Conservation (phyloP, 805 yeast genomes). For the Spathaspora hagerdaliae region DNA sequence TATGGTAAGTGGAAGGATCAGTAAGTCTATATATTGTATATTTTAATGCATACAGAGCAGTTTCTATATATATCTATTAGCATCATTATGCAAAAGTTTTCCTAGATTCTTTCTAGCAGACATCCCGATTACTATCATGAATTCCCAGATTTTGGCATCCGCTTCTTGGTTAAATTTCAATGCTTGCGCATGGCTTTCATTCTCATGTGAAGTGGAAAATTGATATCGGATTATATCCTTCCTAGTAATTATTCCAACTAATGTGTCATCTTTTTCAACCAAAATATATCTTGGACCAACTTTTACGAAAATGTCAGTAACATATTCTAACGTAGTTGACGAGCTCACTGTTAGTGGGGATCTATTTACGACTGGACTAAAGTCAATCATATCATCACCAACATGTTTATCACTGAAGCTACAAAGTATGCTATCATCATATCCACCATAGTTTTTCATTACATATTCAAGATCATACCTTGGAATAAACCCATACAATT, state of each 20-base stretch:
- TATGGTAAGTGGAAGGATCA: conserved; percentile 80
- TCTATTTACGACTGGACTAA: conserved; percentile 35
- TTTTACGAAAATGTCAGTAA: conserved; percentile 66
- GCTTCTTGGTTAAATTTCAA: conserved; percentile 2
- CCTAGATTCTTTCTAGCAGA: conserved; percentile 22
- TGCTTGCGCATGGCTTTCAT: conserved; percentile 5
- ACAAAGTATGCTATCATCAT: conserved; percentile 7
- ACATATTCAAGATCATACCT: conserved; percentile 36
- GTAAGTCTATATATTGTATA: conserved; percentile 13
- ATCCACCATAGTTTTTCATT: conserved; percentile 16
- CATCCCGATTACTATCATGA: conserved; percentile 18
- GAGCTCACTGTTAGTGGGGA: conserved; percentile 63
- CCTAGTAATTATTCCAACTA: conserved; percentile 76
- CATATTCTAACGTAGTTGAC: conserved; percentile 52
- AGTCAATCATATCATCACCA: conserved; percentile 10
- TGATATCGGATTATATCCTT: conserved; percentile 77
- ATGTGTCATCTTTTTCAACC: conserved; percentile 55
- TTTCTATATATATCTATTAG: conserved; percentile 16
- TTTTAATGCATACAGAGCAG: background rate
- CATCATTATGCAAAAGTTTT: conserved; percentile 27
- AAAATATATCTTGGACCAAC: conserved; percentile 76
- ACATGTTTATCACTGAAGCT: conserved; percentile 6
- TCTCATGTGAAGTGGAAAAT: conserved; percentile 19
- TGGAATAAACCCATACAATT: conserved; percentile 43
- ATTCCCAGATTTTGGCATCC: conserved; percentile 35